These are phyloP conservation scores for Aquilaria yunnanensis DNA, from an alignment of 345 rosid species.

Conservation along the genomic window DNA sequence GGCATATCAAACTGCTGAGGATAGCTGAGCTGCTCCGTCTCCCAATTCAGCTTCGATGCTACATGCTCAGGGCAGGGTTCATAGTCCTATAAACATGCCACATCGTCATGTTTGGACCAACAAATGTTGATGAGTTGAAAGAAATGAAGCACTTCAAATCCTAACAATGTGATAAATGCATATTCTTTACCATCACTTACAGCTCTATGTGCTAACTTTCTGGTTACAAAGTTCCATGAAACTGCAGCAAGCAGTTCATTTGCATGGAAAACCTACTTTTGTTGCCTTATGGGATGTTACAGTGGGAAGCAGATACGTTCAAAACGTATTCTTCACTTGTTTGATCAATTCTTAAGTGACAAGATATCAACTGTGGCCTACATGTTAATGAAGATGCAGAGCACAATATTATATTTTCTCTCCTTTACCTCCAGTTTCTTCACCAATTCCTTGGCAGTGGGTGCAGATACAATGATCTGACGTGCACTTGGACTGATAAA, in stretches of 20 bases:
- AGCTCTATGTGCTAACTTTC: no score
- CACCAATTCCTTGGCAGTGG: conserved; percentile 80
- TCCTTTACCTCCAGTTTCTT: conserved; percentile 74
- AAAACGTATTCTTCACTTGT: no score
- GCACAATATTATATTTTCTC: neutral
- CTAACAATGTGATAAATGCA: no score
- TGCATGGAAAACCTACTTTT: no score
- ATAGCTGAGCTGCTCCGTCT: conserved; percentile 69
- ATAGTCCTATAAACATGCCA: conserved; percentile 50
- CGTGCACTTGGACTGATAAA: conserved; percentile 82
- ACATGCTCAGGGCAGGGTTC: conserved; percentile 83
- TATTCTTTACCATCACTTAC: no score
- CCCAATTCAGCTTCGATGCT: conserved; percentile 86
- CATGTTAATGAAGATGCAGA: neutral
- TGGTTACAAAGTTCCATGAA: no score
- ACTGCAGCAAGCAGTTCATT: no score
- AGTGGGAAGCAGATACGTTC: neutral
- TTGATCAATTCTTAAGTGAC: neutral
- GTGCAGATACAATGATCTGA: conserved; percentile 82
- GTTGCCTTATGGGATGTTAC: no score
- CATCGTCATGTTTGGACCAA: no score
- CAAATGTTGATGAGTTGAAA: no score
- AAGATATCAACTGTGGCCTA: neutral
- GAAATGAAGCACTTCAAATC: no score
- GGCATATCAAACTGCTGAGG: conserved; percentile 43